Conservation (phyloP, 306 rosid genomes). For the Fagus sylvatica region DNA sequence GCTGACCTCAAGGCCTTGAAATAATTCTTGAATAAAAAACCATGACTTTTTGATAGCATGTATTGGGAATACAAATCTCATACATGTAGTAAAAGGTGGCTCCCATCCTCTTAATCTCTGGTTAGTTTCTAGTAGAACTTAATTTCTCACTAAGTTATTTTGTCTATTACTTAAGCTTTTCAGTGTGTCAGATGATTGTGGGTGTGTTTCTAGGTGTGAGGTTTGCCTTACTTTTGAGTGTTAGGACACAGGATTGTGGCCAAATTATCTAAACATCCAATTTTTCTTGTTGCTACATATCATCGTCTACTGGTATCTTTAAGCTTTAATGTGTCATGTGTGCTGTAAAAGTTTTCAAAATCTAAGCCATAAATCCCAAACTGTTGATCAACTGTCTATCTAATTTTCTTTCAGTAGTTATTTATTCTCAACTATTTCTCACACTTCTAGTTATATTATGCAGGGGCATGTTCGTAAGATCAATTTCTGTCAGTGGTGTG, state of each 20-base stretch:
- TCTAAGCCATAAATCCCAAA: not conserved
- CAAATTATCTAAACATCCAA: not conserved
- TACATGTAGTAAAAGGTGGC: not conserved
- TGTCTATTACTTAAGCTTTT: no score
- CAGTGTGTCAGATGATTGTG: not conserved
- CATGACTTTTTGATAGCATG: not conserved
- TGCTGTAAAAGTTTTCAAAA: not conserved
- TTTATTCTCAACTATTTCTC: not conserved
- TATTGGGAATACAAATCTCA: not conserved
- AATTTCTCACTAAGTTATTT: not conserved
- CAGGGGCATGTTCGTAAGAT: conserved; percentile 58
- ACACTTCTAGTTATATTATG: conserved; percentile 17
- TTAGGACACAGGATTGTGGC: not conserved
- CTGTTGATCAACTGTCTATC: not conserved
- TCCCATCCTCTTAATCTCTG: not conserved
- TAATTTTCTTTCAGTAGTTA: not conserved
- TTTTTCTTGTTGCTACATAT: not conserved
- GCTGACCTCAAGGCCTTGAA: no score
- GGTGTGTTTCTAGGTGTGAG: not conserved
- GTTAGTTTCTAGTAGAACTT: no score
- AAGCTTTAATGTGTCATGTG: not conserved
- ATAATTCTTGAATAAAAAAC: no score
- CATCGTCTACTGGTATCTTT: not conserved
- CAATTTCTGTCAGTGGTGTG: conserved; percentile 83
- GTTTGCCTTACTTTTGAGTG: not conserved